Evolutionary conservation across 2,329 filamentous ascomycete genomes (phyloP).

Genomic region (Fusarium fracticaudum): DNA sequence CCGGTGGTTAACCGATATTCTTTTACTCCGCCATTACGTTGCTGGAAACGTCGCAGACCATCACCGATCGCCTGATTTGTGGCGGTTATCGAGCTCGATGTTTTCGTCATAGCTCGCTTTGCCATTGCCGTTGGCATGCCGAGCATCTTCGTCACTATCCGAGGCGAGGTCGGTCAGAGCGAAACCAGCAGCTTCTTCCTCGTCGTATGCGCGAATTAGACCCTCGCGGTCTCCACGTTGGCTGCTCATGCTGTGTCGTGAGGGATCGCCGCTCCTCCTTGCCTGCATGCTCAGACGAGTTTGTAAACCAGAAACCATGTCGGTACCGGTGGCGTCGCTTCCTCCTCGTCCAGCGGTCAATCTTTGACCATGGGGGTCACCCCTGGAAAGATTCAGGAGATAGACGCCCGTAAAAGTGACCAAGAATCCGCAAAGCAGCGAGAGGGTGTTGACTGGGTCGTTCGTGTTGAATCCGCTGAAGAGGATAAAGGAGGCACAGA

Average conservation of each 20-base stretch:
- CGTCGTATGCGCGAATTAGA: conserved; percentile 88
- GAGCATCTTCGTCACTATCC: conserved; percentile 73
- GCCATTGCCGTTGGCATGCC: conserved; percentile 53
- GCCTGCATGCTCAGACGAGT: conserved; percentile 95
- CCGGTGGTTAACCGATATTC: not conserved
- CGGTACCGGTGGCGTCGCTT: conserved; percentile 86
- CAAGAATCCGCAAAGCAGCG: conserved; percentile 90
- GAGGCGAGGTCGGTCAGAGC: conserved; percentile 82
- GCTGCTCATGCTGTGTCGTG: conserved; percentile 71
- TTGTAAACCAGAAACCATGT: conserved; percentile 87
- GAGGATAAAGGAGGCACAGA: conserved; percentile 94
- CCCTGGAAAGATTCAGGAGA: conserved; percentile 92
- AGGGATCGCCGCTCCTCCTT: conserved; percentile 75
- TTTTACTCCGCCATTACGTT: conserved; percentile 31
- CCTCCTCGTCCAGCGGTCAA: conserved; percentile 69
- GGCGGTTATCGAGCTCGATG: conserved; percentile 63
- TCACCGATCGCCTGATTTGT: conserved; percentile 54
- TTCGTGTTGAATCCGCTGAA: conserved; percentile 97
- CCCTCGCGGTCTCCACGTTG: conserved; percentile 78
- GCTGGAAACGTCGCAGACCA: conserved; percentile 6
- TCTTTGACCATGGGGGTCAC: conserved; percentile 83
- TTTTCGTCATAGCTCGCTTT: conserved; percentile 53
- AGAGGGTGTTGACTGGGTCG: conserved; percentile 90
- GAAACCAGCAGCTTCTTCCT: conserved; percentile 78
- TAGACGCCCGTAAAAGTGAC: conserved; percentile 97